Evolutionary conservation across 2,329 filamentous ascomycete genomes (phyloP).

Genomic region (Lachnellula cervina): DNA sequence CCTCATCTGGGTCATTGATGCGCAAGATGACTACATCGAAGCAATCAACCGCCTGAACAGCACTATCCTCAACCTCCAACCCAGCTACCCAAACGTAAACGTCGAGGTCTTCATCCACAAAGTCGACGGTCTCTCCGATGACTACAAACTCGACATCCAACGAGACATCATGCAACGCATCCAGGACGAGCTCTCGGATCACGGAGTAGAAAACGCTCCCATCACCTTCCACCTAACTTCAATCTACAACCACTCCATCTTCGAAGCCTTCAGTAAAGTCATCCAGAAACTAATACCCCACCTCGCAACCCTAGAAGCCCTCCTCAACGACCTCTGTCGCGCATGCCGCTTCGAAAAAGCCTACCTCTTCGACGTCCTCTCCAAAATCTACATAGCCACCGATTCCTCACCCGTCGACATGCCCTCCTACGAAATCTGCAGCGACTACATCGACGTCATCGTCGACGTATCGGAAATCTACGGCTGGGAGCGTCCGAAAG

Average conservation of each 20-base stretch:
- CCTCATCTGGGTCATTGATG: conserved; percentile 97
- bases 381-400: conserved; percentile 97
- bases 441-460: conserved; percentile 97
- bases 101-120: conserved; percentile 99
- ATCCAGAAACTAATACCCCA: conserved; percentile 97
- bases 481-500: conserved; percentile 62
- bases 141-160: conserved; percentile 94
- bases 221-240: conserved; percentile 95
- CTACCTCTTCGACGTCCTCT: conserved; percentile 94
- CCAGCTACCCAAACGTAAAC: conserved; percentile 87
- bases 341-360: conserved; percentile 96
- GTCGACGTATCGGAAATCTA: conserved; percentile 96
- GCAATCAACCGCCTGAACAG: conserved; percentile 80
- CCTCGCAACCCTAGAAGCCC: conserved; percentile 83
- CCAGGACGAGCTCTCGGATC: conserved; percentile 90
- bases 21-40: conserved; percentile 95
- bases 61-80: conserved; percentile 84
- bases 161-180: conserved; percentile 95
- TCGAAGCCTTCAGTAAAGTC: conserved; percentile 96
- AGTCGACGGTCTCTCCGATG: conserved; percentile 93
- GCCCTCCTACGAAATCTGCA: conserved; percentile 96
- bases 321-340: conserved; percentile 89
- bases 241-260: conserved; percentile 98
- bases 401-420: conserved; percentile 92
- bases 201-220: conserved; percentile 87